phyloP scores from a whole-genome alignment of 2,329 filamentous ascomycete species.

The Alternaria sp. region DNA sequence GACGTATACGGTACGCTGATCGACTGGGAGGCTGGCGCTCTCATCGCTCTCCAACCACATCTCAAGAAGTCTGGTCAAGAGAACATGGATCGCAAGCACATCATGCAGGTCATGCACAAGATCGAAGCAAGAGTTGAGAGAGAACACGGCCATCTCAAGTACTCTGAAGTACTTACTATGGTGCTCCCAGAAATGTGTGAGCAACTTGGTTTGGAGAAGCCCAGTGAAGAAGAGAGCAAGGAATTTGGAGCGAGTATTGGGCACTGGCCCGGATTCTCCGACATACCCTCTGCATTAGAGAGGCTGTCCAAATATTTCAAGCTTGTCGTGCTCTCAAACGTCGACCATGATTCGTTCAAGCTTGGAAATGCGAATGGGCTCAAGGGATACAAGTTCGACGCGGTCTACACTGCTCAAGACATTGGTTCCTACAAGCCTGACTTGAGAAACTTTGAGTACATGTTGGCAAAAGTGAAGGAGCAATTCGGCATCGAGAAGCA shows the following conservation, averaged over 20 bases:
- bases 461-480: slow-evolving; percentile 63
- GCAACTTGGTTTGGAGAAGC: slow-evolving; percentile 52
- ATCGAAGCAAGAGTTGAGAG: slow-evolving; percentile 61
- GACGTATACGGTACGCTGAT: slow-evolving; percentile 83
- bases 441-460: slow-evolving; percentile 69
- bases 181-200: slow-evolving; percentile 59
- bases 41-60: slow-evolving; percentile 61
- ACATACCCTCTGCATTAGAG: slow-evolving; percentile 64
- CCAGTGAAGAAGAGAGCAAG: slow-evolving; percentile 53
- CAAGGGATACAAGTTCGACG: slow-evolving; percentile 65
- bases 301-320: slow-evolving; percentile 62
- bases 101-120: slow-evolving; percentile 54
- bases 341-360: slow-evolving; percentile 63
- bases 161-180: slow-evolving; percentile 66
- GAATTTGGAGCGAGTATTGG: slow-evolving; percentile 63
- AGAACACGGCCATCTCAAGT: slow-evolving; percentile 64
- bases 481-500: slow-evolving; percentile 66
- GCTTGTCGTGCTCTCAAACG: slow-evolving; percentile 68
- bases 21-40: slow-evolving; percentile 77
- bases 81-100: slow-evolving; percentile 33
- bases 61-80: slow-evolving; percentile 48
- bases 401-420: slow-evolving; percentile 73
- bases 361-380: slow-evolving; percentile 61
- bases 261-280: slow-evolving; percentile 65
- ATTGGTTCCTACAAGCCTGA: slow-evolving; percentile 77